A percentile compares a stretch with the other conserved stretches of the same genome.
phyloP scores from a whole-genome alignment of 352 stramenopile genomes.

The Phytophthora aleatoria region DNA sequence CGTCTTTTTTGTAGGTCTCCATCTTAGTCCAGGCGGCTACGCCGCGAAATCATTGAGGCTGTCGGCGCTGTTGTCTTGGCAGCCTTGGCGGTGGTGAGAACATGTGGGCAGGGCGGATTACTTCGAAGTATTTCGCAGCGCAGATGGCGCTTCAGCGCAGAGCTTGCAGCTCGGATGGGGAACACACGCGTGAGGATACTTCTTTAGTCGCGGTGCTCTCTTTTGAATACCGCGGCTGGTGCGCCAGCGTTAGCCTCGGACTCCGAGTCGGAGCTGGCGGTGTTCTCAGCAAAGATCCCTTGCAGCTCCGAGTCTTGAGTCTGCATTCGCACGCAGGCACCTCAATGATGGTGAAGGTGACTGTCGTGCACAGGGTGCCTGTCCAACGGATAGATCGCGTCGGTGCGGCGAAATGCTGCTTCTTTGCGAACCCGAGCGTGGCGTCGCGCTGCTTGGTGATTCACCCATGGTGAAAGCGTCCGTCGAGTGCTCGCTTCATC shows the following conservation, averaged over 20 bases:
- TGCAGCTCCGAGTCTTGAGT: constrained; percentile 9
- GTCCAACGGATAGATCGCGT: constrained; percentile 2
- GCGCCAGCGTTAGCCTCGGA: neutral
- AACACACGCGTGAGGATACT: constrained; percentile 10
- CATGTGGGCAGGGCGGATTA: constrained; percentile 12
- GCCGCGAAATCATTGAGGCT: constrained; percentile 6
- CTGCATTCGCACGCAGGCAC: constrained; percentile 1
- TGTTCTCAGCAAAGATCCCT: neutral
- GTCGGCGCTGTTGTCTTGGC: neutral
- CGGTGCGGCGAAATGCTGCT: constrained; percentile 14
- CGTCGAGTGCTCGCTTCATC: constrained; percentile 9
- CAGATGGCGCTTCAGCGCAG: constrained; percentile 10
- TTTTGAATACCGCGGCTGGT: neutral
- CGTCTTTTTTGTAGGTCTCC: constrained; percentile 19
- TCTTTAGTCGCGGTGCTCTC: neutral
- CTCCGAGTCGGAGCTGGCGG: neutral
- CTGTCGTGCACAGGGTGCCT: neutral
- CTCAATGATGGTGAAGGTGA: constrained; percentile 20
- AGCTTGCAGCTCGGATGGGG: constrained; percentile 5
- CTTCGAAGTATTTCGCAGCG: constrained; percentile 16
- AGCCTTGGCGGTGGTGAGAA: neutral
- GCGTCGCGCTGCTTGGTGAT: constrained; percentile 4
- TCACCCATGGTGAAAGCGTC: constrained; percentile 3
- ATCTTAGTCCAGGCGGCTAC: constrained; percentile 18
- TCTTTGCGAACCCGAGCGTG: constrained; percentile 13